A percentile compares a stretch with the other conserved stretches of the same genome.
These are phyloP conservation scores for Anastatica hierochuntica DNA, from an alignment of 345 rosid species.

Conservation along the genomic window DNA sequence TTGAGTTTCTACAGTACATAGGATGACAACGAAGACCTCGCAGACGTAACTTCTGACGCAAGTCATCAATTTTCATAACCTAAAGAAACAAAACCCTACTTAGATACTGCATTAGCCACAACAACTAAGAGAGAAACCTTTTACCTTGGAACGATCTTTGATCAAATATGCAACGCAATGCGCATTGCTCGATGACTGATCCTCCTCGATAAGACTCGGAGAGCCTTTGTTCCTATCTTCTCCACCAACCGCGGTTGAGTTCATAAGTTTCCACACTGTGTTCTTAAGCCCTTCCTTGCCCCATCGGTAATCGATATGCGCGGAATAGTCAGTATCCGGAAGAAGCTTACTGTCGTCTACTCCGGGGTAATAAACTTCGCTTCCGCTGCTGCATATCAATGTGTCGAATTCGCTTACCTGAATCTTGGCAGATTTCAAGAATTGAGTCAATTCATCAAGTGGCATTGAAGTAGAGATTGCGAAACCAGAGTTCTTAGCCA, in stretches of 20 bases:
- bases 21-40: conserved; percentile 97
- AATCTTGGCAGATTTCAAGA: conserved; percentile 56
- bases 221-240: conserved; percentile 30
- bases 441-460: conserved; percentile 42
- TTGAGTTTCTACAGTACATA: conserved; percentile 81
- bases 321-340: conserved; percentile 77
- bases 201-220: conserved; percentile 48
- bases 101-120: not conserved
- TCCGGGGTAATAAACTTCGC: conserved; percentile 86
- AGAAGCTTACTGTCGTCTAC: conserved; percentile 57
- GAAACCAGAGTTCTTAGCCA: conserved; percentile 56
- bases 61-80: conserved; percentile 69
- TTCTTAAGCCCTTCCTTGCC: conserved; percentile 77
- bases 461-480: conserved; percentile 85
- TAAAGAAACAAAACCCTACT: conserved; percentile 22
- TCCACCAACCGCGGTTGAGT: conserved; percentile 36
- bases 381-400: conserved; percentile 83
- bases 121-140: not conserved
- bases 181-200: conserved; percentile 47
- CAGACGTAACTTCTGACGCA: conserved; percentile 89
- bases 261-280: conserved; percentile 87
- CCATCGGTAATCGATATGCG: conserved; percentile 90
- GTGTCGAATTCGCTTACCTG: conserved; percentile 75
- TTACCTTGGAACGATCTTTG: conserved; percentile 60
- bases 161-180: conserved; percentile 68